A percentile compares a stretch with the other conserved stretches of the same genome.
phyloP scores from a whole-genome alignment of 306 rosid species.

The Acacia melanoxylon region DNA sequence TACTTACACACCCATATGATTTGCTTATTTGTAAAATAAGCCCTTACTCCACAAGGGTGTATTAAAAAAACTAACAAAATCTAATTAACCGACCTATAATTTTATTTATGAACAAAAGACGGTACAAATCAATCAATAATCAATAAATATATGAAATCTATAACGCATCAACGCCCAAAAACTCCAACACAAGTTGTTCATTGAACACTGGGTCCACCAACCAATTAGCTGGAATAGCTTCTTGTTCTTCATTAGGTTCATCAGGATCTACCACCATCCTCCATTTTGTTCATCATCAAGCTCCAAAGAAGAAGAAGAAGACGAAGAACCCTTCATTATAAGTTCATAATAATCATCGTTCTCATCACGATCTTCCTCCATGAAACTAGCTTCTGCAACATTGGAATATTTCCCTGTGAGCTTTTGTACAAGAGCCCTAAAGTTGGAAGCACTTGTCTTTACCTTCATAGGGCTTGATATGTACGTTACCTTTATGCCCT shows the following conservation, averaged over 20 bases:
- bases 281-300: not conserved
- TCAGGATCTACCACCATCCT: not conserved
- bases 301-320: not conserved
- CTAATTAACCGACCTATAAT: too few relatives aligned
- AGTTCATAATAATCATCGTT: not conserved
- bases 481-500: slow-evolving; percentile 65
- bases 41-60: too few relatives aligned
- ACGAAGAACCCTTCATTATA: not conserved
- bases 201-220: not conserved
- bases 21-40: too few relatives aligned
- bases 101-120: too few relatives aligned
- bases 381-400: slow-evolving; percentile 44
- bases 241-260: not conserved
- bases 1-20: too few relatives aligned
- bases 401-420: slow-evolving; percentile 81
- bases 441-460: slow-evolving; percentile 67
- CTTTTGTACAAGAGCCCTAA: slow-evolving; percentile 78
- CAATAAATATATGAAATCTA: not conserved
- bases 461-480: slow-evolving; percentile 90
- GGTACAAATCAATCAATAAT: not conserved
- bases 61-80: too few relatives aligned
- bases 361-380: slow-evolving; percentile 28
- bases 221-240: not conserved
- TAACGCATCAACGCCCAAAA: not conserved
- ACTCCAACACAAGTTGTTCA: not conserved